These are phyloP conservation scores for Venturia oleaginea DNA, from an alignment of 2,329 filamentous ascomycete genomes.

Conservation along the genomic window DNA sequence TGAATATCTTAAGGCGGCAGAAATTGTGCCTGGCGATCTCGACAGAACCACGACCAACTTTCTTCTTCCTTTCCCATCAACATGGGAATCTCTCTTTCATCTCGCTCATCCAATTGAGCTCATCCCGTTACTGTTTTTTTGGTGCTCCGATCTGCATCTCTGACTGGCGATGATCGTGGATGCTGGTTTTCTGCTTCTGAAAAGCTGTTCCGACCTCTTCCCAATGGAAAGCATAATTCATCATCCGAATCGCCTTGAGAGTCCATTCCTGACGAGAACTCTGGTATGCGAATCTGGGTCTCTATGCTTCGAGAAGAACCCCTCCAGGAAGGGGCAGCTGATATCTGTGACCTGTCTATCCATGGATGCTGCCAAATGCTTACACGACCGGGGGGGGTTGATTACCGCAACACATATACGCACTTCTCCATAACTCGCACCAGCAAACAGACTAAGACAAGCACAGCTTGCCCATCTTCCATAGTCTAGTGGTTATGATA, in stretches of 20 bases:
- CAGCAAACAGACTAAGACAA: too few relatives aligned
- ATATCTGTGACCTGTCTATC: too few relatives aligned
- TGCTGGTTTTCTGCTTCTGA: background rate
- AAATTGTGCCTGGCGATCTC: background rate
- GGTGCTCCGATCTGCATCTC: background rate
- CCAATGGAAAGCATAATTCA: background rate
- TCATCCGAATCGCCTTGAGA: background rate
- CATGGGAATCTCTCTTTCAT: background rate
- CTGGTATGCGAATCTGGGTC: background rate
- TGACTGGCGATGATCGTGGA: background rate
- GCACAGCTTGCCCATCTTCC: too few relatives aligned
- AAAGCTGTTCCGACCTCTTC: background rate
- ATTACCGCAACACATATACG: too few relatives aligned
- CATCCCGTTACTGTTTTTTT: too few relatives aligned
- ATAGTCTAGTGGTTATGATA: too few relatives aligned
- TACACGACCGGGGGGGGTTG: too few relatives aligned
- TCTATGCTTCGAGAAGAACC: too few relatives aligned
- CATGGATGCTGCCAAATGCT: too few relatives aligned
- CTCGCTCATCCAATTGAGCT: too few relatives aligned
- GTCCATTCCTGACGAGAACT: background rate
- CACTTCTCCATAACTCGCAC: too few relatives aligned
- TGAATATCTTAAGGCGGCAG: background rate
- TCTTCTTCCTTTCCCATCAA: background rate
- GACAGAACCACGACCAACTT: background rate
- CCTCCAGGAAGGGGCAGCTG: conserved; percentile 32